Evolutionary conservation across 768 basidiomycete species (phyloP).

Genomic region (Lentinula lateritia): DNA sequence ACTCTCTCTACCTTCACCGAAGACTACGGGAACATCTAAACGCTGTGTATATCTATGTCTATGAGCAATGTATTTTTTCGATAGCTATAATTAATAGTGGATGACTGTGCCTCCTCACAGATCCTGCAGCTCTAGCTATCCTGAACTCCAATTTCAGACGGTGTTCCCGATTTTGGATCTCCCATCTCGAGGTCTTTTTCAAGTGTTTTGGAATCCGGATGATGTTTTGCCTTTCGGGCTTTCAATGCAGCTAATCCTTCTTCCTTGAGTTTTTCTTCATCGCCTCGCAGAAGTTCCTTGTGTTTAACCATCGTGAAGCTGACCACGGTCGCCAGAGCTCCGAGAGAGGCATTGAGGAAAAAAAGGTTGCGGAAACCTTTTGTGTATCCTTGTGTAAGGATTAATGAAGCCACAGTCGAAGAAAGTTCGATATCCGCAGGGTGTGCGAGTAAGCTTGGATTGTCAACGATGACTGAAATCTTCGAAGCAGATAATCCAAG

Average conservation of each 20-base stretch:
- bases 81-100: too few species aligned
- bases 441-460: conserved; percentile 33
- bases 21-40: too few species aligned
- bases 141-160: not conserved
- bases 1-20: too few species aligned
- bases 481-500: conserved; percentile 30
- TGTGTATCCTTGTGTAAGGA: conserved; percentile 47
- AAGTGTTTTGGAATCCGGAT: not conserved
- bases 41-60: too few species aligned
- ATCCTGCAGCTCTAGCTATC: not conserved
- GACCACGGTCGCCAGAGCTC: conserved; percentile 48
- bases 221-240: not conserved
- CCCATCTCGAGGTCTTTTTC: not conserved
- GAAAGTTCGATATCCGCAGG: conserved; percentile 32
- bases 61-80: too few species aligned
- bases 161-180: not conserved
- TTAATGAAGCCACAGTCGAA: conserved; percentile 25
- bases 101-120: too few species aligned
- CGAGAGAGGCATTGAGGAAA: conserved; percentile 52
- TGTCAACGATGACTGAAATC: conserved; percentile 41
- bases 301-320: conserved; percentile 58
- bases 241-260: conserved; percentile 16
- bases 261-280: conserved; percentile 46
- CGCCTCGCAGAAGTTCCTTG: conserved; percentile 50
- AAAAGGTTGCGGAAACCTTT: conserved; percentile 56